These are phyloP conservation scores for Solanum chmielewskii DNA, from an alignment of 257 asterid genomes.

Conservation along the genomic window DNA sequence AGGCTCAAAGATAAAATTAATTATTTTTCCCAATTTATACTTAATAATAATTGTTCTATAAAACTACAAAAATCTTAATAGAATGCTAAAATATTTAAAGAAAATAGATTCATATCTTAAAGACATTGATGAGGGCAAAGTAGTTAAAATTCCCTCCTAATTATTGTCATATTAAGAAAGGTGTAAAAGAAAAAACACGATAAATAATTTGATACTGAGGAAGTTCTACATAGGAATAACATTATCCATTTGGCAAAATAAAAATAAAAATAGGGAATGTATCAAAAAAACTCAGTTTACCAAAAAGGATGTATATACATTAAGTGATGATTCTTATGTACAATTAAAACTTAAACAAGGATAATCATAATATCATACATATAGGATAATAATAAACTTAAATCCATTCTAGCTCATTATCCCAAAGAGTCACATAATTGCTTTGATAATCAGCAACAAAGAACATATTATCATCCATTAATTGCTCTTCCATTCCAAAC, in stretches of 20 bases:
- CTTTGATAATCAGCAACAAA: slow-evolving; percentile 6
- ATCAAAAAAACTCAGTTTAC: background rate
- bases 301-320: background rate
- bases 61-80: background rate
- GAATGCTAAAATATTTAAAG: background rate
- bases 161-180: too few species aligned
- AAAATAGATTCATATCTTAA: background rate
- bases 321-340: background rate
- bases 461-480: slow-evolving; percentile 17
- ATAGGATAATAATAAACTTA: background rate
- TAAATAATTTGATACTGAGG: too few species aligned
- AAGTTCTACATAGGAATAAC: too few species aligned
- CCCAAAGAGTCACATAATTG: background rate
- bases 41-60: too few species aligned
- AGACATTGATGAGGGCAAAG: background rate
- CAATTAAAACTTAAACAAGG: background rate
- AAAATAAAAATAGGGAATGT: background rate
- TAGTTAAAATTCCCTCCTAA: background rate
- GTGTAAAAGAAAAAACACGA: background rate
- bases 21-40: too few species aligned
- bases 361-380: background rate
- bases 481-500: slow-evolving; percentile 30
- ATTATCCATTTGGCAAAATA: background rate
- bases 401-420: slow-evolving; percentile 7
- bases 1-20: too few species aligned